Conservation (phyloP, 2,329 filamentous ascomycete genomes). For the Hypoxylon sp. region DNA sequence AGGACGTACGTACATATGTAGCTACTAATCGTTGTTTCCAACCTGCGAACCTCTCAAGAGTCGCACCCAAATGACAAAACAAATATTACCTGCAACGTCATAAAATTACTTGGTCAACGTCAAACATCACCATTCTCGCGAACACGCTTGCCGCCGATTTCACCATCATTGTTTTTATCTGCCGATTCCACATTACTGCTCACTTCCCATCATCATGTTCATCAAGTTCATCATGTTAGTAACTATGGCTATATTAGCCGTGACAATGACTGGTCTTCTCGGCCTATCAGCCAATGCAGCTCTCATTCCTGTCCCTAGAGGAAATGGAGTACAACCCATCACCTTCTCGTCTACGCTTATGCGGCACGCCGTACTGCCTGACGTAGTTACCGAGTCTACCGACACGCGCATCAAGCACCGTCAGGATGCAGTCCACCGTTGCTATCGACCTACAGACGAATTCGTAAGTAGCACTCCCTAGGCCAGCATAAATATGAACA, state of each 20-base stretch:
- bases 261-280: constrained; percentile 10
- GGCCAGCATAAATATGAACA: background rate
- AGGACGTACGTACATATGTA: background rate
- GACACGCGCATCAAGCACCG: constrained; percentile 21
- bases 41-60: background rate
- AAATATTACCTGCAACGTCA: constrained; percentile 5
- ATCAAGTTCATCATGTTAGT: constrained; percentile 20
- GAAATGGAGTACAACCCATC: background rate
- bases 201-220: constrained; percentile 28
- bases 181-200: constrained; percentile 8
- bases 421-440: constrained; percentile 43
- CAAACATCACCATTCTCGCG: background rate
- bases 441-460: constrained; percentile 45
- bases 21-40: background rate
- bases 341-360: constrained; percentile 1
- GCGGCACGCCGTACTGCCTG: constrained; percentile 8
- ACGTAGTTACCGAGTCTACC: constrained; percentile 12
- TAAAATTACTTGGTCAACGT: background rate
- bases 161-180: background rate
- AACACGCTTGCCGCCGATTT: background rate
- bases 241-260: constrained; percentile 6
- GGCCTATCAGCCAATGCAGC: constrained; percentile 7
- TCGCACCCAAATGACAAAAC: constrained; percentile 14
- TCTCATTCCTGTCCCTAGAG: background rate
- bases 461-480: constrained; percentile 2